phyloP scores from a whole-genome alignment of 2,329 filamentous ascomycete genomes.

The Pseudogymnoascus sp. region DNA sequence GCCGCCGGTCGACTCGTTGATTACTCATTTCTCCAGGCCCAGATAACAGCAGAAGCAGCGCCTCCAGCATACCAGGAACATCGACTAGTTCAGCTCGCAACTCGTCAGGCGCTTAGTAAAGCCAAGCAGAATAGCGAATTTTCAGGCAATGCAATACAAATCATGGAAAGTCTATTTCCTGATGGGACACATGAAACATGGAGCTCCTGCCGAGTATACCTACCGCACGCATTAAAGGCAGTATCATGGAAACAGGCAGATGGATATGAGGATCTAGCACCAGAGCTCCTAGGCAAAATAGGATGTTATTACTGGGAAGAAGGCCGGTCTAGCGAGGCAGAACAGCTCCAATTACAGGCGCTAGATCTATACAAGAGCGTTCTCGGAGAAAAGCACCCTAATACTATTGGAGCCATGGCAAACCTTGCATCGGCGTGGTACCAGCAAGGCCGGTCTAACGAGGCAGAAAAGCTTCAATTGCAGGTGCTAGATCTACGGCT shows the following conservation, averaged over 20 bases:
- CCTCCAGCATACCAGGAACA: constrained; percentile 15
- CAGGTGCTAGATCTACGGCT: neutral
- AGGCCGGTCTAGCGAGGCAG: constrained; percentile 24
- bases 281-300: constrained; percentile 14
- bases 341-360: constrained; percentile 15
- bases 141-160: constrained; percentile 20
- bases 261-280: constrained; percentile 15
- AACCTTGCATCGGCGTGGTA: too few species aligned
- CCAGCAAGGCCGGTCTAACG: constrained; percentile 23
- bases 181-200: constrained; percentile 16
- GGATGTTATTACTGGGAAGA: constrained; percentile 21
- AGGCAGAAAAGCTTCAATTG: constrained; percentile 20
- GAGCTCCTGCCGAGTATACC: constrained; percentile 24
- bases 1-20: constrained; percentile 27
- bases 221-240: constrained; percentile 25
- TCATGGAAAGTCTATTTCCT: constrained; percentile 22
- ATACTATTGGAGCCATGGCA: constrained; percentile 10
- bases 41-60: constrained; percentile 4
- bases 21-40: constrained; percentile 29
- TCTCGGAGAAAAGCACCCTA: constrained; percentile 9
- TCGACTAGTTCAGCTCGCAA: constrained; percentile 16
- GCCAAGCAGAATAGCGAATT: constrained; percentile 20
- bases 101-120: constrained; percentile 11
- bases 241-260: constrained; percentile 22
- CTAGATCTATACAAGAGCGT: neutral